phyloP scores from a whole-genome alignment of 495 filamentous ascomycete genomes.

The Hypoxylon crocopeplum region DNA sequence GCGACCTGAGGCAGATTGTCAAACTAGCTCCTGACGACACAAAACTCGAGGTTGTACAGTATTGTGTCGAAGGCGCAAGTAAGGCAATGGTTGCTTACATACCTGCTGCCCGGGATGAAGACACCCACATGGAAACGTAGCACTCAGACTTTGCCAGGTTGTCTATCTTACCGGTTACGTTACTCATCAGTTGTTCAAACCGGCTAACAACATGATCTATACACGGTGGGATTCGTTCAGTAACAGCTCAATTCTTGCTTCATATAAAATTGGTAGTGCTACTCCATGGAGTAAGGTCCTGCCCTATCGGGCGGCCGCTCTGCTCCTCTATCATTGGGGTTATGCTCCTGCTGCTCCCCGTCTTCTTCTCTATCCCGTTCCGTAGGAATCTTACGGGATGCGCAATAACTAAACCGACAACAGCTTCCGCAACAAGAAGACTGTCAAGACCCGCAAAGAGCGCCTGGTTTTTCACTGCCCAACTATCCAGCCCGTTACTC shows the following conservation, averaged over 20 bases:
- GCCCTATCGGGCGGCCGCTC: background rate
- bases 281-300: slow-evolving; percentile 10
- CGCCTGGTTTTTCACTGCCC: slow-evolving; percentile 29
- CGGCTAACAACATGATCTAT: background rate
- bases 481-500: slow-evolving; percentile 41
- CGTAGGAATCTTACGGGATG: slow-evolving; percentile 28
- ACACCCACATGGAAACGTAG: slow-evolving; percentile 20
- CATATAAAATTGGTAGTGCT: slow-evolving; percentile 11
- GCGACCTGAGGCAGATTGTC: slow-evolving; percentile 84
- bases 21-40: slow-evolving; percentile 52
- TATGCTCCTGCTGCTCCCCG: slow-evolving; percentile 1
- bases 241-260: slow-evolving; percentile 12
- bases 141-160: background rate
- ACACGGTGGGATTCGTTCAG: background rate
- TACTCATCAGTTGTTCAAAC: background rate
- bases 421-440: slow-evolving; percentile 29
- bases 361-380: slow-evolving; percentile 26
- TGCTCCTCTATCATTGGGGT: slow-evolving; percentile 7
- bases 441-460: slow-evolving; percentile 29
- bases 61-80: slow-evolving; percentile 88
- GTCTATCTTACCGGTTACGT: background rate
- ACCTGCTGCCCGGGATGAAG: slow-evolving; percentile 41
- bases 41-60: slow-evolving; percentile 79
- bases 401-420: slow-evolving; percentile 26
- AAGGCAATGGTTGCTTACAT: slow-evolving; percentile 71